Base-by-base conservation (phyloP, 306 rosid species). In the Carpinus fangiana region DNA sequence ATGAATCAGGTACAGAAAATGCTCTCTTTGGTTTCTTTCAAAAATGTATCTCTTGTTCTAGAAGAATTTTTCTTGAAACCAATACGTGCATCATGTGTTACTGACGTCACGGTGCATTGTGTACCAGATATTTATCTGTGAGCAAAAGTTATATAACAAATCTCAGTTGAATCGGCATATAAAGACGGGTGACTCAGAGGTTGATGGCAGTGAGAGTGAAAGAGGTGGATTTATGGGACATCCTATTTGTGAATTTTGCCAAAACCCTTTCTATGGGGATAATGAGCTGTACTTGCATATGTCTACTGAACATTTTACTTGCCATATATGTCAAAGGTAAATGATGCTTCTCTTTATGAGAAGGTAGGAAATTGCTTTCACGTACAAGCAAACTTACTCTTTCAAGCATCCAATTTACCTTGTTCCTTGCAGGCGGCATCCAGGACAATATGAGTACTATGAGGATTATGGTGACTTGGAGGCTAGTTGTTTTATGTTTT, bases 221-320 rank as follows among this genome's bases (percentile, higher is more conserved):
- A 84, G 92, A 84, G 92, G 92, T 21, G 90, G 92, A 3, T 88
- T 88, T 69, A 76, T 77, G 5, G 92, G 92, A 70, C 92, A 88
- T 66, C 92, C 92, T 73, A 55, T 50, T 79, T 88, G 92, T 84
- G 88, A 88, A 18, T 88, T 84, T 75, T 88, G 92, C 83, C 60
- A 60, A 80, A 86, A 84, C 41, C 88, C 92, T 5, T 86, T 84
- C 76, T 88, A 88, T 20, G 88, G 90, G 31, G 90, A 88, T 70
- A 88, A 88, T 73, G 92, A 88, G 72, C 79, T 86, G 34, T 88
- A 88, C 84, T 59, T 81, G 23, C 92, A 88, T 72, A 88, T 86
- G 92, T 76, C 87, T 56, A 88, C 90, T 3, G 92, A 88, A 53
- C 92, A 88, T 80, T 88, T 52, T 73, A 86, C 88, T 17, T 88